Evolutionary conservation across 2,329 filamentous ascomycete genomes (phyloP).

Genomic region (Didymella exigua): DNA sequence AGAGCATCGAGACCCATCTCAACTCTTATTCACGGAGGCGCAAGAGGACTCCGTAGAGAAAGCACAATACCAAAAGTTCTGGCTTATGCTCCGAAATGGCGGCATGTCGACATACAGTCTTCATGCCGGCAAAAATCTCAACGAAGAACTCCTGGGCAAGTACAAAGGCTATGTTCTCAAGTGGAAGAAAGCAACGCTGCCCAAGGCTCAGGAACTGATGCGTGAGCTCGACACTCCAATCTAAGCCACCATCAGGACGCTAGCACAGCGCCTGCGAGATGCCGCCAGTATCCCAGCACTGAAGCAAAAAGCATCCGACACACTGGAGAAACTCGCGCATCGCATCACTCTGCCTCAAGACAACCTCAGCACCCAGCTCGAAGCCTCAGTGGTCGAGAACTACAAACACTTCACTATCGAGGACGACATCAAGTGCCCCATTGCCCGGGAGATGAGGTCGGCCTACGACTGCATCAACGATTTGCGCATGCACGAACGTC

Average conservation of each 20-base stretch:
- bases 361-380: fast-evolving
- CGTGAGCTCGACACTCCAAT: background rate
- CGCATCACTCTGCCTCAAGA: background rate
- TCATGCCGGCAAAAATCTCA: background rate
- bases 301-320: conserved; percentile 1
- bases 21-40: fast-evolving
- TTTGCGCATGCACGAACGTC: background rate
- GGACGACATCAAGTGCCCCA: conserved; percentile 19
- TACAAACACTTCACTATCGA: conserved; percentile 16
- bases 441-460: conserved; percentile 6
- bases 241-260: background rate
- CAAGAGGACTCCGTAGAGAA: too few species aligned
- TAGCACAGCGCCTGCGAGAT: background rate
- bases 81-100: conserved; percentile 2
- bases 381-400: background rate
- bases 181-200: background rate
- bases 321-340: background rate
- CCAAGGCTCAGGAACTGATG: background rate
- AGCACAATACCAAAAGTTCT: background rate
- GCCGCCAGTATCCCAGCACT: background rate
- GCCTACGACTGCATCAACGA: conserved; percentile 2
- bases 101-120: background rate
- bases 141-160: background rate
- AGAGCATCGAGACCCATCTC: background rate
- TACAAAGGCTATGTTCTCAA: background rate